Base-by-base conservation (phyloP, 2,329 filamentous ascomycete genomes). In the Penicillium freii region DNA sequence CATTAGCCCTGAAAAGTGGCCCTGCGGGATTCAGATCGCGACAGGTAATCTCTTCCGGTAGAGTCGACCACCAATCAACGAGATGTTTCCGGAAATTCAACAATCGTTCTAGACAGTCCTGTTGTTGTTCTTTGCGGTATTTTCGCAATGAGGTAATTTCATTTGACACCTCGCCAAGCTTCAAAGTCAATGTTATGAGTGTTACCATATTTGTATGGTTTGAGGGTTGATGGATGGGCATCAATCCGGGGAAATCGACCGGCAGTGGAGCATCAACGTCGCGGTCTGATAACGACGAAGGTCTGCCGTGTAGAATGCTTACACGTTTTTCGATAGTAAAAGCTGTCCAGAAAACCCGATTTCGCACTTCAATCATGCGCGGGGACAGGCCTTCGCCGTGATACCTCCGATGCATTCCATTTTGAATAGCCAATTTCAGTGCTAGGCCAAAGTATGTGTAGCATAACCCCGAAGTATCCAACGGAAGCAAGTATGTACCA, bases 381-480 rank as follows among this genome's bases (percentile, higher is more conserved):
- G 77, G 71, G 31, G 81, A 78, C 11, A 83, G 72, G 0, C 75
- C 78, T 49, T 78, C 76, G 1, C 78, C 80, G 1, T 77, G 71
- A 56, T 80, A 81, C 53, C 75, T 79, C 48, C 83, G 75, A 61
- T 85, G 83, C 82, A 85, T 84, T 10, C 83, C 83, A 63, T 85
- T 85, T 59, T 84, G 82, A 15, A 85, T 83, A 1, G 82, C 83
- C 57, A 85, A 72, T 58, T 83, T 84, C 42, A 84, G 72, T 2
- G 81, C 81, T 13, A 85, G 67, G 7, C 81, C 82, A 46, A 84
- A 75, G 60, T 85, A 85, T 3, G 81, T 82, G 61, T 84, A 85
- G 2, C 80, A 80, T 21, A 85, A 68, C 0, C 82, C 83, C 1
- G 81, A 82, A 0, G 82, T 80, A 64, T 85, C 82, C 0, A 84